Base-by-base conservation (phyloP, 192 early-diverging fungal species). In the Linnemannia exigua region DNA sequence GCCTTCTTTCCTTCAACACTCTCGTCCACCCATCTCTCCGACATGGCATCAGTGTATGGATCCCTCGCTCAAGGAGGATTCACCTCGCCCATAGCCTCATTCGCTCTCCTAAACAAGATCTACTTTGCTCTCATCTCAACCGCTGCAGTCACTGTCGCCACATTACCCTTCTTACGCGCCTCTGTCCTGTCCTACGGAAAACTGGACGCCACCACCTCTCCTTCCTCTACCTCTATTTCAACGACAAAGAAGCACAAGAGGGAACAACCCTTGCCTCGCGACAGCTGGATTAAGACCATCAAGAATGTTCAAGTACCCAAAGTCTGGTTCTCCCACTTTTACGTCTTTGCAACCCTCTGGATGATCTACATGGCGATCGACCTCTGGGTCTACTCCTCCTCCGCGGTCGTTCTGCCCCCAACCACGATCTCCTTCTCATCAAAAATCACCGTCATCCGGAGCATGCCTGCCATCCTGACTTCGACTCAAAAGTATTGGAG, bases 241-340 rank as follows among this genome's bases (percentile, higher is more conserved):
- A 7, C 3, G 3, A 47, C 52, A 44, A 35, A 38, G 15, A 44
- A 35, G 17, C 1, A 15, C 14, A 33, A 41, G 14, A 67, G 5
- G 16, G n/a, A 28, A 6, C 15, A 66, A 25, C 22, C 66, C 15
- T 5, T 44, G 1, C 47, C 17, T 7, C 12, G 16, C 41, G 12
- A 15, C 47, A 77, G 51, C 44, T 38, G 44, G 25, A n/a, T 48
- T 17, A 28, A 20, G 6, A 52, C 35, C 15, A 37, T 85, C 67
- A 66, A 63, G 58, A 35, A 44, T 1, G 8, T 79, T 20, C 74
- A 63, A 38, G 91, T 93, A 2, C 89, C 91, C 22, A 93, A 93
- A 69, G 20, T 63, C 14, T 93, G 86, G 77, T 93, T 93, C 82
- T 69, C 77, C 3, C 90, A 93, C 69, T 93, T 91, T 79, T 93